Evolutionary conservation across 2,329 filamentous ascomycete species (phyloP).

Genomic region (Pseudocercospora cruenta): DNA sequence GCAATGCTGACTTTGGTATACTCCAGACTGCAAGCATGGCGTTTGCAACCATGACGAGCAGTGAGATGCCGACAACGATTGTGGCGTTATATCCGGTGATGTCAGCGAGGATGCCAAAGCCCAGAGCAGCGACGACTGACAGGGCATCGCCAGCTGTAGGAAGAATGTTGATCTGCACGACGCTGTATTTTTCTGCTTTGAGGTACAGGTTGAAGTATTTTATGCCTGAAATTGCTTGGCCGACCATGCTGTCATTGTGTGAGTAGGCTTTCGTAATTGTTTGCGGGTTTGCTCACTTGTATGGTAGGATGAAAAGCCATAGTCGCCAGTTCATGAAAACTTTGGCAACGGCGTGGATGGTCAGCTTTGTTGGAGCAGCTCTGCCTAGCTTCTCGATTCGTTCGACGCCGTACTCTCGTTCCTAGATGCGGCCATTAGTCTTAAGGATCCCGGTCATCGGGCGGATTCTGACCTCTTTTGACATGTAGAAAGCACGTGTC

Average conservation of each 20-base stretch:
- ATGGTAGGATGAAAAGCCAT: slow-evolving; percentile 17
- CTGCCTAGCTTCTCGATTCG: slow-evolving; percentile 17
- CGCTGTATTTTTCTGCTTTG: slow-evolving; percentile 20
- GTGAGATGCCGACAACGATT: neutral
- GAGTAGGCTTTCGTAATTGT: neutral
- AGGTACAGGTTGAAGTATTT: slow-evolving; percentile 26
- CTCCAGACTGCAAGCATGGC: slow-evolving; percentile 18
- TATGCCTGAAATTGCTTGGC: slow-evolving; percentile 4
- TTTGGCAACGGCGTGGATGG: slow-evolving; percentile 3
- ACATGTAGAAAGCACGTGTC: slow-evolving; percentile 54
- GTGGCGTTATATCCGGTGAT: slow-evolving; percentile 15
- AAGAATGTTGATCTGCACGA: slow-evolving; percentile 20
- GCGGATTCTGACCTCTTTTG: slow-evolving; percentile 4
- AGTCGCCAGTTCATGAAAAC: slow-evolving; percentile 23
- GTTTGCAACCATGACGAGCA: slow-evolving; percentile 18
- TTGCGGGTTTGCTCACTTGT: neutral
- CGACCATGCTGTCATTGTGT: neutral
- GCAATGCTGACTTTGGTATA: slow-evolving; percentile 8
- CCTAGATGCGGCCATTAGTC: too few species aligned
- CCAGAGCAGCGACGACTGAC: slow-evolving; percentile 18
- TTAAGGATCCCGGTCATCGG: too few species aligned
- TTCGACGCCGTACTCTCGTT: slow-evolving; percentile 14
- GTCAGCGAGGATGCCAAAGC: slow-evolving; percentile 19
- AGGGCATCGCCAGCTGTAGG: slow-evolving; percentile 20
- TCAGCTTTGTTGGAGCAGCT: slow-evolving; percentile 13